Evolutionary conservation across 169 alveolate species (phyloP), one percentile per base, ranked within the genome.

Genomic region (Eimeria maxima): DNA sequence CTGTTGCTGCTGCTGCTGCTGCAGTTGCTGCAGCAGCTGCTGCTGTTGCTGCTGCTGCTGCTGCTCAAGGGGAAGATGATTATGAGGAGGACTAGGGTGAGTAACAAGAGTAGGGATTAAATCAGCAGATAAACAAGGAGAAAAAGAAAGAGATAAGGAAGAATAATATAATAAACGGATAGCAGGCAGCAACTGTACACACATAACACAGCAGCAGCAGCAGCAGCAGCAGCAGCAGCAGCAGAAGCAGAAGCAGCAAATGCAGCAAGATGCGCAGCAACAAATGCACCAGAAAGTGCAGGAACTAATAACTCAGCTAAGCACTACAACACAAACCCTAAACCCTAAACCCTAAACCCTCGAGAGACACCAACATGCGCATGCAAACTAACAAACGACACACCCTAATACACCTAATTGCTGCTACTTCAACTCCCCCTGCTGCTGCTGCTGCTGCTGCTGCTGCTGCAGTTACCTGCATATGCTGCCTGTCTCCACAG

Each of bases 381-480:
- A 7, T 13, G 67, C 67, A 57, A 57, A 57, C 6, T 8, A 67
- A 67, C 29, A 11, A 22, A 27, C 6, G 78, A 27, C 44, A 22
- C 27, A 27, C 7, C 38, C n/a, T n/a, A 50, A 50, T 50, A 50
- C 11, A 50, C 16, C 45, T 71, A 10, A 2, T 45, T 71, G 81
- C 81, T 71, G 53, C 47, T 71, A 45, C 81, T 71, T 7, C 44
- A 22, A 3, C 13, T 53, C 18, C 60, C 13, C 18, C 60, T 53
- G 60, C 67, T 57, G 67, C 67, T 57, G 67, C 67, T 57, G 67
- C 24, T 57, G 67, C 67, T 81, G 74, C 42, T 81, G 67, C 29
- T 29, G 47, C 71, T 53, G 67, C 90, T 47, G 57, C 0, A 8
- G 27, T 0, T 90, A 90, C 95, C 95, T 91, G 95, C 45, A 60